A percentile compares a stretch with the other conserved stretches of the same genome.
Conservation (phyloP, 192 early-diverging fungal genomes). For the Coemansia sp. region DNA sequence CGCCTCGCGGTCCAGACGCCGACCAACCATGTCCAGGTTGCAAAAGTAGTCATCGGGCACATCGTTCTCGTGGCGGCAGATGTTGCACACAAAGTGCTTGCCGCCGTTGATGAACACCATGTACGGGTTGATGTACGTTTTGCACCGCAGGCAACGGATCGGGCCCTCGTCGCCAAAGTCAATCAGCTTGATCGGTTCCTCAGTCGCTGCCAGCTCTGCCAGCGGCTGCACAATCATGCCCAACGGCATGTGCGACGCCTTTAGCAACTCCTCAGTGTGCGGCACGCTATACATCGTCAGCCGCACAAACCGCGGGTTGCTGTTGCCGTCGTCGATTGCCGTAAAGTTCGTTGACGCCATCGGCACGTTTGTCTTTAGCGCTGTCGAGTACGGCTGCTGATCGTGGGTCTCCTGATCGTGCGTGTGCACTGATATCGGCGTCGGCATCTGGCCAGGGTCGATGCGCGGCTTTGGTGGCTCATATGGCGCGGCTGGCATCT, state of each 20-base stretch:
- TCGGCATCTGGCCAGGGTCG: constrained; percentile 93
- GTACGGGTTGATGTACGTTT: constrained; percentile 90
- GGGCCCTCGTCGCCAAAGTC: constrained; percentile 86
- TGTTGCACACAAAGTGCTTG: constrained; percentile 87
- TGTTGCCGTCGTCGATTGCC: constrained; percentile 88
- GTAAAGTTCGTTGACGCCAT: constrained; percentile 74
- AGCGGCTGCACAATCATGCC: constrained; percentile 90
- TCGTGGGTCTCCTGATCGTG: constrained; percentile 71
- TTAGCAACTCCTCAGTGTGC: constrained; percentile 71
- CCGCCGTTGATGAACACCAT: constrained; percentile 87
- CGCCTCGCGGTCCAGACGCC: constrained; percentile 74
- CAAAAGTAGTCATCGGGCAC: constrained; percentile 88
- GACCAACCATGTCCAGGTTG: constrained; percentile 89
- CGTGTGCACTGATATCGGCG: constrained; percentile 79
- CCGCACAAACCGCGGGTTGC: constrained; percentile 87
- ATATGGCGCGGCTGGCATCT: constrained; percentile 34
- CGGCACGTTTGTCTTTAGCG: constrained; percentile 65
- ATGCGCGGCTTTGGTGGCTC: constrained; percentile 62
- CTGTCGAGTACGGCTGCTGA: constrained; percentile 68
- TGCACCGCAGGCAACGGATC: constrained; percentile 84
- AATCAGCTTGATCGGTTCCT: constrained; percentile 75
- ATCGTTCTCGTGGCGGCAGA: constrained; percentile 82
- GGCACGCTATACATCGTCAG: constrained; percentile 87
- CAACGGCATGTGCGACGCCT: constrained; percentile 75
- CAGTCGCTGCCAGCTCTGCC: constrained; percentile 71